phyloP scores from a whole-genome alignment of 306 rosid species.

The Vachellia collinsii region DNA sequence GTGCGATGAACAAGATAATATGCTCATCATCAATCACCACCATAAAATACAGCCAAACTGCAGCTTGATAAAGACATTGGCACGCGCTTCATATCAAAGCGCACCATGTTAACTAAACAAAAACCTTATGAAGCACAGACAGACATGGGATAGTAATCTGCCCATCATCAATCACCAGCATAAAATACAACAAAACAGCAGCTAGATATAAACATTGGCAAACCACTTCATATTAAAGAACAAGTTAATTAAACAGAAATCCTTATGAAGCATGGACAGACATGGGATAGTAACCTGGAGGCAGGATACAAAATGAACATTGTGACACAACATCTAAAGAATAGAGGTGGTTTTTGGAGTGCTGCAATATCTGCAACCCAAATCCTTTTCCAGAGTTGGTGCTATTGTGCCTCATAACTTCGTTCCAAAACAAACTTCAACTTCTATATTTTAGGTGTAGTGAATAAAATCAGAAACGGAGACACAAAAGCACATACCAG shows the following conservation, averaged over 20 bases:
- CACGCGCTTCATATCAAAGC: constrained; percentile 5
- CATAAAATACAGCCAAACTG: constrained; percentile 8
- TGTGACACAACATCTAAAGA: not conserved
- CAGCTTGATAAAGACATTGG: constrained; percentile 11
- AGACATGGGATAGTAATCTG: too few relatives aligned
- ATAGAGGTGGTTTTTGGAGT: not conserved
- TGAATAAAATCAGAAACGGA: constrained; percentile 24
- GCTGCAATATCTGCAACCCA: not conserved
- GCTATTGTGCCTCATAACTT: not conserved
- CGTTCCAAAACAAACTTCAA: constrained; percentile 13
- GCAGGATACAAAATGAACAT: not conserved
- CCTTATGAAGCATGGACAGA: not conserved
- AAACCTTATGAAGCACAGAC: too few relatives aligned
- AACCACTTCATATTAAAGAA: constrained; percentile 2
- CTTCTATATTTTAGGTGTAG: not conserved
- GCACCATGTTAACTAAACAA: not conserved
- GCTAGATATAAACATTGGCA: constrained; percentile 8
- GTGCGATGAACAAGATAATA: not conserved
- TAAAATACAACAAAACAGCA: constrained; percentile 13
- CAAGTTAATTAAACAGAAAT: not conserved
- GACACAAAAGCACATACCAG: constrained; percentile 5
- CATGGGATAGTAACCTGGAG: not conserved
- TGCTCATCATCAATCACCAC: not conserved
- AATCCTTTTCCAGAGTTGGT: not conserved
- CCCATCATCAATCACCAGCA: not conserved